These are phyloP conservation scores for Nannochloropsis oceanica DNA, from an alignment of 108 stramenopile species.

Conservation along the genomic window DNA sequence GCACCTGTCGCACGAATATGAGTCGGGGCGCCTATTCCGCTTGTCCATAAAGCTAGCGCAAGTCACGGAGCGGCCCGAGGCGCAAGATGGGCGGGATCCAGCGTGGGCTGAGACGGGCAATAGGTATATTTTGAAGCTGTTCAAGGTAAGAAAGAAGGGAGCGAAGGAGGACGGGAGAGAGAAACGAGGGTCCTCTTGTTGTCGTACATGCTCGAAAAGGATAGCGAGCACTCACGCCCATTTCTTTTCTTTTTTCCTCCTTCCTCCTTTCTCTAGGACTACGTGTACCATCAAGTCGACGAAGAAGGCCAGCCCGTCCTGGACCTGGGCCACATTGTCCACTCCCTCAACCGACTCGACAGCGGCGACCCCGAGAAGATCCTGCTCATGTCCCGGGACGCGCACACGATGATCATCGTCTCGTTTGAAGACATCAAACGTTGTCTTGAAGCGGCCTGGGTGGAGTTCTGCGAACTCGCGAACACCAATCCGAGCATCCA, in stretches of 20 bases:
- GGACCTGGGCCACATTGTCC: constrained; percentile 77
- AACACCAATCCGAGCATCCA: background rate
- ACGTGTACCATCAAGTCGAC: constrained; percentile 78
- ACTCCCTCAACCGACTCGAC: constrained; percentile 72
- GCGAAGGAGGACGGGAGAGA: background rate
- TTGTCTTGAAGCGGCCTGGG: constrained; percentile 20
- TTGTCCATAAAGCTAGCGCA: constrained; percentile 68
- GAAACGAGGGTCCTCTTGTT: background rate
- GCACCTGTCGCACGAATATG: constrained; percentile 59
- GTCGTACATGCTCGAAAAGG: background rate
- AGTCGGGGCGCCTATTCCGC: constrained; percentile 61
- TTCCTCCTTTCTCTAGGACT: background rate
- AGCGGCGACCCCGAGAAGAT: constrained; percentile 69
- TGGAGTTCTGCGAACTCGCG: background rate
- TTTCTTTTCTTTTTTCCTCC: background rate
- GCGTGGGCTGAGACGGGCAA: constrained; percentile 75
- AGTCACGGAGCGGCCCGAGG: constrained; percentile 81
- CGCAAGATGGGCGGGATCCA: constrained; percentile 49
- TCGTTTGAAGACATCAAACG: constrained; percentile 71
- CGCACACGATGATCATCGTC: constrained; percentile 63
- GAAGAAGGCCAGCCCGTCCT: constrained; percentile 65
- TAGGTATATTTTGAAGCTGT: constrained; percentile 56
- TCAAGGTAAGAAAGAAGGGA: constrained; percentile 32
- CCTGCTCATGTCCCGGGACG: constrained; percentile 63
- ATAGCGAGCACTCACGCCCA: background rate